Evolutionary conservation across 2,329 filamentous ascomycete genomes (phyloP).

Genomic region (Colletotrichum gigasporum): DNA sequence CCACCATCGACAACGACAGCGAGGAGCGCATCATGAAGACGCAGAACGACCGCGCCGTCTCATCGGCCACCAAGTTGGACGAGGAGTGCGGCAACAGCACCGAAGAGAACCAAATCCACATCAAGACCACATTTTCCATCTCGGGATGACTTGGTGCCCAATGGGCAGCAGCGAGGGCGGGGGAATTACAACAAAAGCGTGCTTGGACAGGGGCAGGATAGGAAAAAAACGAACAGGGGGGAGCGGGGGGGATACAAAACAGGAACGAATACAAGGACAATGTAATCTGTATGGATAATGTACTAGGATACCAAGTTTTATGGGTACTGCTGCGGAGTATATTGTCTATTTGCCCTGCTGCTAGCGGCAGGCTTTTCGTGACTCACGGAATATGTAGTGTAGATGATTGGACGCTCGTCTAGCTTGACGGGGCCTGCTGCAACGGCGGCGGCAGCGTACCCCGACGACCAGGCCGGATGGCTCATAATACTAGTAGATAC

Average conservation of each 20-base stretch:
- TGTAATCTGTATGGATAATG: no score
- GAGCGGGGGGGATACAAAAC: no score
- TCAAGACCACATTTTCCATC: slow-evolving; percentile 15
- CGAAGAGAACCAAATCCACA: not conserved
- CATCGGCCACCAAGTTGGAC: slow-evolving; percentile 16
- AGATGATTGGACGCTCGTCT: not conserved
- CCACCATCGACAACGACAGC: slow-evolving; percentile 33
- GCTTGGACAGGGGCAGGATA: no score
- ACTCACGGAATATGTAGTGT: no score
- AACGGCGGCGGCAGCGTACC: not conserved
- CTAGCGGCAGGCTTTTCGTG: no score
- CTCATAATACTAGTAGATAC: not conserved
- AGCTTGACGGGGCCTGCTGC: not conserved
- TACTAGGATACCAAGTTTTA: no score
- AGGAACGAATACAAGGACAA: no score
- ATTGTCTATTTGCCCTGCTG: no score
- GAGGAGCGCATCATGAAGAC: slow-evolving; percentile 33
- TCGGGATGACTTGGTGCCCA: not conserved
- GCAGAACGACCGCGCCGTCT: slow-evolving; percentile 7
- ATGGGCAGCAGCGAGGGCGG: no score
- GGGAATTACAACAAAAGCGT: no score
- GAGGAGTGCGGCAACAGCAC: not conserved
- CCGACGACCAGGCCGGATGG: not conserved
- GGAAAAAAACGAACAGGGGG: no score
- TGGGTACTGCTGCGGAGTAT: no score